Conservation (phyloP, 2,329 filamentous ascomycete species). For the Verticillium albo-atrum region DNA sequence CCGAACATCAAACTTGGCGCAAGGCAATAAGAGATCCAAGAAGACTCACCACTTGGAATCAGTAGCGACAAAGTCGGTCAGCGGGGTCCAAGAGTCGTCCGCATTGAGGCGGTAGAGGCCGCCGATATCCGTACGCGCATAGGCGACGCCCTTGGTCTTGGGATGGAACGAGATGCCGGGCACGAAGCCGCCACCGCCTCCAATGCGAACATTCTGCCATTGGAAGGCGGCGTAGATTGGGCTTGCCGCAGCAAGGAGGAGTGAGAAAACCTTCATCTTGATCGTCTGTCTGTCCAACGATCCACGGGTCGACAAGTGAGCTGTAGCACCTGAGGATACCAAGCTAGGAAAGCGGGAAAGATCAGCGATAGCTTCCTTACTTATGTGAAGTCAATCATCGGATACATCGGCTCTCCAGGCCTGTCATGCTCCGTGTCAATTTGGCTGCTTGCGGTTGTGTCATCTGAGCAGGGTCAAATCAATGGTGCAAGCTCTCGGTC, state of each 20-base stretch:
- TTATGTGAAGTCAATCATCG: not conserved
- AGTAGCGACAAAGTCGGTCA: constrained; percentile 42
- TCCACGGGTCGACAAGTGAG: not conserved
- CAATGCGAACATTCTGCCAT: constrained; percentile 47
- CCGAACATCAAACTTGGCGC: not conserved
- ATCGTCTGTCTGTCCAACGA: not conserved
- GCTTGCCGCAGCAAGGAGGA: constrained; percentile 13
- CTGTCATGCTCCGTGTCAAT: not conserved
- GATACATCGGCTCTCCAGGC: not conserved
- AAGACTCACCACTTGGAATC: constrained; percentile 36
- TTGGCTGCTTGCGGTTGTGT: not conserved
- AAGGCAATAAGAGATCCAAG: not conserved
- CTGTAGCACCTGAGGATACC: not conserved
- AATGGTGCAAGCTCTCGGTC: not conserved
- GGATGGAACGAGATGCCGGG: constrained; percentile 55
- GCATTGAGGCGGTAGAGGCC: constrained; percentile 50
- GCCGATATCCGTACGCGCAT: constrained; percentile 54
- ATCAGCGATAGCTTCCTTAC: not conserved
- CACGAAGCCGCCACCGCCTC: constrained; percentile 53
- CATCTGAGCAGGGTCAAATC: not conserved
- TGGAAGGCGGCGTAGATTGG: constrained; percentile 27
- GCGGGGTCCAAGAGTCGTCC: constrained; percentile 50
- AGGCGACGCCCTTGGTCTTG: constrained; percentile 43
- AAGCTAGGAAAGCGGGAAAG: not conserved
- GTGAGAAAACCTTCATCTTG: constrained; percentile 7